Base-by-base conservation (phyloP, 371 early-diverging fungal genomes). In the Mucor irregularis region DNA sequence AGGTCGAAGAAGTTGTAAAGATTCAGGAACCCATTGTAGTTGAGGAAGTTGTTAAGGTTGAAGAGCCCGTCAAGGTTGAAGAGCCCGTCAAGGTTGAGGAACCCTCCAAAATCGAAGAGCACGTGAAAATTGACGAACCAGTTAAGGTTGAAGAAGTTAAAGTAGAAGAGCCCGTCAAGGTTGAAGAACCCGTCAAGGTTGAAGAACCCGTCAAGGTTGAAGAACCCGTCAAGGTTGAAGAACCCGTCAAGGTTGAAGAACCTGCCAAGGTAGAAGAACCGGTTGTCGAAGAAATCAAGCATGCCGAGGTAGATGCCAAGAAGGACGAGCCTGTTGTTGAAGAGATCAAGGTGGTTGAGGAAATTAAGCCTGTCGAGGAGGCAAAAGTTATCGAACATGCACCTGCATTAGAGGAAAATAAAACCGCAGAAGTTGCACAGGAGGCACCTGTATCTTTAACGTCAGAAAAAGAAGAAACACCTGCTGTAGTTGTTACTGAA, bases 121-220 rank as follows among this genome's bases (percentile, higher is more conserved):
- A 22, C 5, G n/a, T 11, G 0, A 30, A 30, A 22, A 33, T 34
- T 33, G 26, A 25, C 6, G 34, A 48, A 33, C 31, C 24, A 31
- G 0, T 10, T 5, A 22, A 54, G 13, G 33, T 30, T 24, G 34
- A 29, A 53, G 45, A 52, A 22, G 16, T 22, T 0, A 46, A 34
- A 26, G 14, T 28, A 7, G 33, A 14, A 2, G 45, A 43, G 7
- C 19, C 22, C 24, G 16, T 35, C 17, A 29, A 34, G 13, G 42
- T 19, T n/a, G n/a, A n/a, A n/a, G n/a, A n/a, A n/a, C 6, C 42
- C 30, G 34, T 34, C 30, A 25, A 29, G 13, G 31, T 9, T 24
- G 57, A 56, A 49, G 57, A 48, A 30, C 38, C 43, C 9, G 30
- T 21, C 34, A 24, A 37, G 2, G 38, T 22, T 25, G 11, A 3